Evolutionary conservation across 2,329 filamentous ascomycete species (phyloP), one percentile per base, ranked within the genome.

Genomic region (Colletotrichum tropicale): DNA sequence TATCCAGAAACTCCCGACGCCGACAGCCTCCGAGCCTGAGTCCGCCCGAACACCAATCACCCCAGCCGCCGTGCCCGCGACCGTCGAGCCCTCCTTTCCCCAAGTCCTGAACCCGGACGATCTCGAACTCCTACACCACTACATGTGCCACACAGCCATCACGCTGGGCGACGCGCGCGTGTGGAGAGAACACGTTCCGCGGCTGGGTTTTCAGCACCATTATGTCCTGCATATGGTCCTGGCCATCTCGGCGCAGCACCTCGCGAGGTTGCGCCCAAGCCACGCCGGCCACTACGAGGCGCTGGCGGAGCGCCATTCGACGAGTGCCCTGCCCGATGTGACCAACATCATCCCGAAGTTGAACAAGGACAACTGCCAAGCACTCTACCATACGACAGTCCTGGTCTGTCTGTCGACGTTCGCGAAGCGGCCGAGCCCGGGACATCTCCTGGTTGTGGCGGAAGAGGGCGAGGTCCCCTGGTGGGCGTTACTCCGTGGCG

Each of bases 51-150:
- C 61, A n/a, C 66, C 66, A 15, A 55, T 28, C 34, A 43, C 52
- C 28, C 26, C 58, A 6, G 60, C 60, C 12, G 61, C 43, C 24
- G 34, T 38, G 3, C 24, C 34, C 24, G 32, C 34, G 3, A 8
- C 24, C 5, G 13, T 38, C 16, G 65, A 68, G 26, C 70, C 43
- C 15, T 15, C 66, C 15, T 26, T 64, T 10, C 32, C 48, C 6
- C 21, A 70, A 32, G 21, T 56, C 8, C 67, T 78, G 21, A 78
- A 80, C 70, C 34, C 78, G 18, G 77, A 77, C 28, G 76, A 81
- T 70, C 70, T 81, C 43, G 80, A 82, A 61, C 77, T 82, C 6
- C 77, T 80, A 18, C 77, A 81, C 66, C 75, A 80, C 65, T 81
- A 79, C 68, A 76, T 80, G 66, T 77, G 66, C 26, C 71, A 78